Evolutionary conservation across 2,329 filamentous ascomycete species (phyloP), one percentile per base, ranked within the genome.

Genomic region (Diplodia intermedia): DNA sequence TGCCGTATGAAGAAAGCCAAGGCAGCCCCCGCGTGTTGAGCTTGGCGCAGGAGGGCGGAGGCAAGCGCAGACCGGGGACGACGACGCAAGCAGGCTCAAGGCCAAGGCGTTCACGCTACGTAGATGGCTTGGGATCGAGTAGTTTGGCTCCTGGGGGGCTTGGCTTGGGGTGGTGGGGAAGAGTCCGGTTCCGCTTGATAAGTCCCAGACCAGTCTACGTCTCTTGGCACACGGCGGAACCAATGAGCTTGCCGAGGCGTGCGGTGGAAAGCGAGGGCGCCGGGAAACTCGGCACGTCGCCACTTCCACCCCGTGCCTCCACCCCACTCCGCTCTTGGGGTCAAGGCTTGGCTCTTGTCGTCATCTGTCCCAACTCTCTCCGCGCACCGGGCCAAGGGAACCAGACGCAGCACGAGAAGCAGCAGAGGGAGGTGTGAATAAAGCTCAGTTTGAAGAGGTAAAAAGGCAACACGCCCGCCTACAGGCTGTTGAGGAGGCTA

Each of bases 1-100:
- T 67, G 65, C 43, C 47, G n/a, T 18, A 54, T 61, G 65, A 67
- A 52, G 47, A 52, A 50, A 50, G 65, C 65, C 65, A 67, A 67
- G 65, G 54, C 55, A n/a, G 50, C 29, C 55, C 61, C 55, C 55
- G 36, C 55, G 55, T 50, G 29, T 18, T 26, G 29, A 60, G n/a
- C 65, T 67, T 61, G 65, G 65, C 65, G 36, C 14, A 43, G 38
- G 33, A 20, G 36, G 61, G 61, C 47, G 61, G 61, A 65, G 49
- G 14, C 8, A 12, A 18, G 47, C 38, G 23, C 9, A 18, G 2
- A 3, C 14, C 36, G 56, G 38, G 56, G 3, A 23, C 47, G 14
- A 60, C 38, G 56, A 47, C 23, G 56, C 57, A 61, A 61, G 57
- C 40, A 61, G 40, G 23, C 8, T 4, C 14, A 23, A 23, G n/a